Conservation (phyloP, 2,329 filamentous ascomycete species). For the Lecanicillium sp. region DNA sequence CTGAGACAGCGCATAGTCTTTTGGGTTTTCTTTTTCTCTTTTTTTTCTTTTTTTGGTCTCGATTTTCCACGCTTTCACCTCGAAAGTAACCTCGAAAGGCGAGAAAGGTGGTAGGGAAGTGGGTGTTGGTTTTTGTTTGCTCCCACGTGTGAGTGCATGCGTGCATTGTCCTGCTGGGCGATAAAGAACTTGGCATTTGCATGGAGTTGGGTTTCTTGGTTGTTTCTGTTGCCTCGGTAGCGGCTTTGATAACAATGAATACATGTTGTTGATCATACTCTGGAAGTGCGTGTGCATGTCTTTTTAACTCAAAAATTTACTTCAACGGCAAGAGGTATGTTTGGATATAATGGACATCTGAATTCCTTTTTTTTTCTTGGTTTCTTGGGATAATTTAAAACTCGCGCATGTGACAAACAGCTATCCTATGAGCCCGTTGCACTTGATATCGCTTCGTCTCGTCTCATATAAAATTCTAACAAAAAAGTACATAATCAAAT, state of each 20-base stretch:
- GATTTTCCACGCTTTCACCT: conserved; percentile 1
- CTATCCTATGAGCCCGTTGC: too few species aligned
- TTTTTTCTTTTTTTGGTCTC: conserved; percentile 3
- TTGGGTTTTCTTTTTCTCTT: not conserved
- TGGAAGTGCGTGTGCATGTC: too few species aligned
- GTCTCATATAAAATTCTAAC: not conserved
- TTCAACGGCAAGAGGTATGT: too few species aligned
- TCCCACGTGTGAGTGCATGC: too few species aligned
- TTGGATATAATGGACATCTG: too few species aligned
- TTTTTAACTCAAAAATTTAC: too few species aligned
- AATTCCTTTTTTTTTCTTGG: too few species aligned
- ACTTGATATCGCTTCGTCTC: not conserved
- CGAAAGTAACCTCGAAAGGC: not conserved
- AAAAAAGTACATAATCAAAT: not conserved
- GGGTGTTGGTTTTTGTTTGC: too few species aligned
- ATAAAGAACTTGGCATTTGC: not conserved
- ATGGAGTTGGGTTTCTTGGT: conserved; percentile 1
- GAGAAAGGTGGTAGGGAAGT: not conserved
- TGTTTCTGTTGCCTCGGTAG: not conserved
- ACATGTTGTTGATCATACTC: not conserved
- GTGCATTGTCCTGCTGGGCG: not conserved
- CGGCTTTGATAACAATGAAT: not conserved
- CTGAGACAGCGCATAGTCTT: not conserved
- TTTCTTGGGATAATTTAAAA: too few species aligned
- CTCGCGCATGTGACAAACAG: too few species aligned